Base-by-base conservation (phyloP, 2,329 filamentous ascomycete species). In the Ceratocystis eucalypticola region DNA sequence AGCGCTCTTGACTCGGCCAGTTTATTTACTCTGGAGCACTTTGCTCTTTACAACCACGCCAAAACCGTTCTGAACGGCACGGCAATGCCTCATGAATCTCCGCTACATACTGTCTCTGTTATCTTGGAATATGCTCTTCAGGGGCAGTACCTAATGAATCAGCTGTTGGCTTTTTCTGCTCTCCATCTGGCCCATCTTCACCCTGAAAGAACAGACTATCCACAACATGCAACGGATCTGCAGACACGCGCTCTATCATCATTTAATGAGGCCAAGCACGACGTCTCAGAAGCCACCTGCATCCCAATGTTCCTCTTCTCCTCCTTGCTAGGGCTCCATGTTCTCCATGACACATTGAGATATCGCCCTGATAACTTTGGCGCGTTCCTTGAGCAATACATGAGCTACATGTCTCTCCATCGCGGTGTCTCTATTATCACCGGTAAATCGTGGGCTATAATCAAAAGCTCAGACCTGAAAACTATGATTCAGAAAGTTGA, bases 121-220 rank as follows among this genome's bases (percentile, higher is more conserved):
- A 12, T 30, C 8, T 12, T 55, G 8, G 20, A 55, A 1, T 6
- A 74, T 62, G 74, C 74, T 7, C 68, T 74, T 5, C 70, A 72
- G 37, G 72, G 73, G 2, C 79, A 77, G 1, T 81, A 78, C 65
- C 74, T 80, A 2, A 76, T 81, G 68, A 78, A 81, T 66, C 74
- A 80, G 69, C 61, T 80, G 4, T 74, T 82, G 10, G 79, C 78
- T 48, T 69, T 79, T 61, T 74, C 78, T 12, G 78, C 79, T 3
- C 72, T 78, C 2, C 78, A 82, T 66, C 69, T 74, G 61, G 75
- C 74, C 66, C 73, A 71, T 1, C 69, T 74, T 1, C 71, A 71
- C 4, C 63, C 70, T 15, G 50, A 70, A 22, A 69, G 69, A 0
- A 70, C 70, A 17, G 69, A 71, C 7, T 76, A 76, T 57, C 73